Evolutionary conservation across 1,139 yeast genomes (phyloP), one percentile per base, ranked within the genome.

Genomic region (Blastobotrys elegans): DNA sequence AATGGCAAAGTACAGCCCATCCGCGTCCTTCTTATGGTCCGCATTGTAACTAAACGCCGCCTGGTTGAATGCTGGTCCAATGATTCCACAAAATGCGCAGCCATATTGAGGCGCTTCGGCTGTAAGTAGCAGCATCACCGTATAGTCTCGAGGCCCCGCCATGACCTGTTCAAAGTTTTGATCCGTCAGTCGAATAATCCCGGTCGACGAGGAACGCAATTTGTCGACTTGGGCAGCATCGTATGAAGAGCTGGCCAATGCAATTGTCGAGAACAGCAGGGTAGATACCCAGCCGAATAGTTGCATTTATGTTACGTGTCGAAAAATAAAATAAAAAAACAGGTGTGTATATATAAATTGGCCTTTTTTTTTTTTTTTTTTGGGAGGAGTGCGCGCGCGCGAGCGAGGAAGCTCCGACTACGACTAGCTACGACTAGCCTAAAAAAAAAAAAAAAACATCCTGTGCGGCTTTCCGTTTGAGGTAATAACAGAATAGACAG

Each of bases 91-190:
- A 51, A 87, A 72, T 1, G 73, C 72, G 69, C 98, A 92, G 31
- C 87, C 87, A 62, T 88, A 76, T 56, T 79, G 80, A 0, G 87
- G 72, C 33, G 81, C 75, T 16, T 82, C 77, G 2, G 97, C 89
- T 0, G 97, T 85, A 56, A 92, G 69, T 47, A 84, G 72, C 37
- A 82, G 65, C 22, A 86, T 74, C 17, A 86, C 60, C 43, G 84
- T 77, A 64, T 79, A 82, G 59, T 88, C 89, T 59, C 92, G 75
- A 22, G 82, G 82, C 1, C 90, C 89, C 27, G 71, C 70, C 51
- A 89, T 72, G 27, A 84, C 65, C 33, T 69, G 65, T 54, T 77
- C 74, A 62, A 74, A 85, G 60, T 82, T 84, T 44, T 66, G 68
- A 58, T 84, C 92, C 36, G 77, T 80, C 56, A 90, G 65, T 36